Evolutionary conservation across 2,329 filamentous ascomycete genomes (phyloP), one percentile per base, ranked within the genome.

Genomic region (Cercospora nicotianae): DNA sequence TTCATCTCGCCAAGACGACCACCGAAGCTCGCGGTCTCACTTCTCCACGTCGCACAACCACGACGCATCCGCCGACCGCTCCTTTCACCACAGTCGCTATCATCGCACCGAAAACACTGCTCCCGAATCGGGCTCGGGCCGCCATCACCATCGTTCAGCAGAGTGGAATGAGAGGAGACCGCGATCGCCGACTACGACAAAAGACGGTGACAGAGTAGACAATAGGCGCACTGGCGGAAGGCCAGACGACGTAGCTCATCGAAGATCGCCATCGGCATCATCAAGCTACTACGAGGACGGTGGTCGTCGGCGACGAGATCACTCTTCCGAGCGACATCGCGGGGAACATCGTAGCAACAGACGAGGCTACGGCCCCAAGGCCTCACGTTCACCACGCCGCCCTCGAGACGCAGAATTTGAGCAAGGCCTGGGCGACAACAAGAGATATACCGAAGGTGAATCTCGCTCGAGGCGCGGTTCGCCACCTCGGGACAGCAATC

Each of bases 211-310:
- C 66, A 74, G 48, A 30, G 67, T 74, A 72, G 72, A 71, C 64
- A 61, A 66, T 28, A 67, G 66, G 51, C 67, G 70, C 13, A 28
- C 51, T 13, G 57, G 20, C 48, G 39, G 61, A 55, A 77, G 79
- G 67, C 73, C 75, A 28, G 79, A 80, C 72, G 73, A 79, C 30
- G 76, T 76, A 36, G 66, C 76, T 12, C 71, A 74, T 65, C 80
- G 79, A 48, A 80, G 75, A 60, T 83, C 81, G 39, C 79, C 74
- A 13, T 83, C 81, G 13, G 73, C 71, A 67, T 80, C 82, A 55
- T 80, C 79, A 31, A 73, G 77, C 63, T 80, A 80, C 70, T 72
- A 76, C 63, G 72, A 74, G 23, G 75, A 75, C 42, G 69, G 77
- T 42, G 73, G 73, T 60, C 74, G 76, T 65, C 69, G 69, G 59